These are phyloP conservation scores for Eimeria praecox DNA, from an alignment of 169 alveolate species.

Conservation along the genomic window DNA sequence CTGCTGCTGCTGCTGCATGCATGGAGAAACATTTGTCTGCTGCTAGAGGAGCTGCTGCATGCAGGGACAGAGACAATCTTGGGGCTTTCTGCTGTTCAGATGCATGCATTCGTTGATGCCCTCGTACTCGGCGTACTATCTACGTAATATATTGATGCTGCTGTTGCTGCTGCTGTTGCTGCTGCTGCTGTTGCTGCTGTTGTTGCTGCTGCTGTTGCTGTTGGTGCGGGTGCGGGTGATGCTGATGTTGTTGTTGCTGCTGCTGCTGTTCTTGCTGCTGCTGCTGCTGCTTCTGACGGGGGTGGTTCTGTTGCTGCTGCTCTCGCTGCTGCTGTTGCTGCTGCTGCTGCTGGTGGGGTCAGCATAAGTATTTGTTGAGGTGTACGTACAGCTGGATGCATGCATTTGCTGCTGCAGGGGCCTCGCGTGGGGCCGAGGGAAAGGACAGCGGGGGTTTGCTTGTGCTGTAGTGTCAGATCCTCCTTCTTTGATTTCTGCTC, in stretches of 20 bases:
- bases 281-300: not conserved
- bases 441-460: slow-evolving; percentile 17
- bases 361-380: not conserved
- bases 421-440: slow-evolving; percentile 33
- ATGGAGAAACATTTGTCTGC: slow-evolving; percentile 23
- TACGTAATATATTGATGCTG: not conserved
- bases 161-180: slow-evolving; percentile 10
- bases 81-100: not conserved
- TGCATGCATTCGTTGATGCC: slow-evolving; percentile 33
- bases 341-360: not conserved
- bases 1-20: slow-evolving; percentile 34
- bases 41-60: not conserved
- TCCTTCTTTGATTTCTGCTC: slow-evolving; percentile 10
- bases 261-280: not conserved
- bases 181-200: not conserved
- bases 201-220: not conserved
- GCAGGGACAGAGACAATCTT: not conserved
- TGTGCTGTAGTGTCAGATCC: not conserved
- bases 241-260: not conserved
- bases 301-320: not conserved
- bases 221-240: not conserved
- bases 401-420: not conserved
- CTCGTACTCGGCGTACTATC: slow-evolving; percentile 28
- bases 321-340: not conserved
- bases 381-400: not conserved